Base-by-base conservation (phyloP, 129 eudicot species). In the Lactuca sativa region DNA sequence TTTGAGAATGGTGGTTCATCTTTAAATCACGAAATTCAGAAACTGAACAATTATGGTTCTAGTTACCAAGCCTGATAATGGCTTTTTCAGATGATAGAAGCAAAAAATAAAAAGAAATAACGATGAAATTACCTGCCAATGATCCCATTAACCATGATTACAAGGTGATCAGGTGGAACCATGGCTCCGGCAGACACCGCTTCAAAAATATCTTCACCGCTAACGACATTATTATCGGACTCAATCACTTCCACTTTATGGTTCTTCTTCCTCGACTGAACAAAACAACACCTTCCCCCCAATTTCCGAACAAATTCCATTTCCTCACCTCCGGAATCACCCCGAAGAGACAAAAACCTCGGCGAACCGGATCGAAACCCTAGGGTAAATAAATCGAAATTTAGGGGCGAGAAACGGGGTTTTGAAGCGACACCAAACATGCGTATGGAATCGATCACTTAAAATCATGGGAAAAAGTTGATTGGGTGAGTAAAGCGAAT, bases 111-210 rank as follows among this genome's bases (percentile, higher is more conserved):
- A 58, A n/a, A 15, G 5, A 17, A 67, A 9, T 15, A 0, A 18
- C 62, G 7, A 72, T 18, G 16, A 57, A 56, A 7, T 69, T 52
- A 90, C 93, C 93, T 90, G 58, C 96, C 96, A 77, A 82, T 68
- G 66, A 86, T 81, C 0, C 96, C 96, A 78, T 90, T 86, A 63
- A 90, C 96, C 96, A 86, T 90, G 67, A 90, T 73, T 1, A 90
- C 90, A 58, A 90, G 88, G 70, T 90, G 96, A 70, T 82, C 81
- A 30, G 96, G 86, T 51, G 62, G 77, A 7, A 79, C 65, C 68
- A 68, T 81, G 34, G 75, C 41, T 9, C 41, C 80, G 56, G 64
- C 88, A 16, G 83, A 67, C 12, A 76, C 85, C 0, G 79, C 73
- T 67, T 86, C 82, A 55, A 78, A 71, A 31, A 80, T 78, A 72